Percentiles rank a stretch among this genome's conserved stretches.
Conservation (phyloP, 768 basidiomycete genomes). For the Mycena alexandri region DNA sequence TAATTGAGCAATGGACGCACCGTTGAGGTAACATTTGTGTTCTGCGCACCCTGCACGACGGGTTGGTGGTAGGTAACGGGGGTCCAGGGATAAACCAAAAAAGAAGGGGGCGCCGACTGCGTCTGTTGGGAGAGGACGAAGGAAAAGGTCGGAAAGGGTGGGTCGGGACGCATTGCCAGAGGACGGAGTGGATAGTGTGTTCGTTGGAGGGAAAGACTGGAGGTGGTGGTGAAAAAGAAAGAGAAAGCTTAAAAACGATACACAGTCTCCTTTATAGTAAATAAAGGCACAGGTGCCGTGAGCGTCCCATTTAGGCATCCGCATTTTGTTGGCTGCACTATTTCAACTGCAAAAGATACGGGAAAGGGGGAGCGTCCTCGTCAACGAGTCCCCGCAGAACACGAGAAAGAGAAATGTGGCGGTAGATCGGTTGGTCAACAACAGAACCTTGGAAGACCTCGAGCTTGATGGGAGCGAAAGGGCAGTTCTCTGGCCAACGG, state of each 20-base stretch:
- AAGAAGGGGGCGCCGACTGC: background rate
- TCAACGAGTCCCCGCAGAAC: no score
- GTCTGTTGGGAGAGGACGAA: constrained; percentile 12
- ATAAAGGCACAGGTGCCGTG: constrained; percentile 6
- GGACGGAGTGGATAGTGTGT: background rate
- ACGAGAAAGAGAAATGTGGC: no score
- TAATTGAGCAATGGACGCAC: background rate
- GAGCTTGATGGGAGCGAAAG: no score
- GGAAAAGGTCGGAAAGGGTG: constrained; percentile 8
- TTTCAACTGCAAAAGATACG: no score
- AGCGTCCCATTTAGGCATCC: background rate
- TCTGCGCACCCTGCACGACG: background rate
- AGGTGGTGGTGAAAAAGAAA: constrained; percentile 12
- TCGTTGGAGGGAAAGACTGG: constrained; percentile 7
- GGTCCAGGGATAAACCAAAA: constrained; percentile 19
- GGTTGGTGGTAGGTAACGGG: constrained; percentile 10
- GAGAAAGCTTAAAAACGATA: background rate
- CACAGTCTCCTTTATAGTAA: background rate
- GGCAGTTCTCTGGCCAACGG: no score
- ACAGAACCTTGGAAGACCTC: no score
- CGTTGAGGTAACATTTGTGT: background rate
- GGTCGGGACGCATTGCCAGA: constrained; percentile 9
- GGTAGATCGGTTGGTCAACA: no score
- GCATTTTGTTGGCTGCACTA: no score
- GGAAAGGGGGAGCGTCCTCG: no score